Base-by-base conservation (phyloP, 768 basidiomycete species). In the Piloderma croceum region DNA sequence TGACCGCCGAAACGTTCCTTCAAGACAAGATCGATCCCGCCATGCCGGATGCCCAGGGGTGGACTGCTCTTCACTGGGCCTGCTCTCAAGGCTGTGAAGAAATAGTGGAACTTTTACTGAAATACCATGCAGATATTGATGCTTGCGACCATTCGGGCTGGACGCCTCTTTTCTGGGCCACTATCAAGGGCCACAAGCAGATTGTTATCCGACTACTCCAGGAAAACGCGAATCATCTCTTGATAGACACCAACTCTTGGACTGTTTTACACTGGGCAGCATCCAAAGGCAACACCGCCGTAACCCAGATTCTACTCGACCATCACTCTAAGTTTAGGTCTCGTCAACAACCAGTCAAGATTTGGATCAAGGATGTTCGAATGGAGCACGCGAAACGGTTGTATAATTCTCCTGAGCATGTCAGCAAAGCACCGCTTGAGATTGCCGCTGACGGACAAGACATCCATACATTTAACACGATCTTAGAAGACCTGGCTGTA, bases 51-150 rank as follows among this genome's bases (percentile, higher is more conserved):
- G 36, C 9, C 2, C 21, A 46, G 29, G 45, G 40, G 21, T 46
- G 45, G 45, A 46, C 45, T 34, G 34, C 45, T 24, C 45, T 46
- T 34, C 45, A 46, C 24, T 46, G 45, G 45, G 45, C 45, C 9
- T 42, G 45, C 40, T 46, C 37, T 37, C 40, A 33, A 23, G 15
- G 36, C 24, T 41, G 45, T 23, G 5, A 17, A 11, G 36, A 25
- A 17, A 36, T 46, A 32, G 39, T 39, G 4, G 36, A 46, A 32
- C 45, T 46, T n/a, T 24, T 46, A 12, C 40, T 46, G 13, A 24
- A 23, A 21, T 19, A 25, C 36, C 33, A 41, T 9, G 45, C 35
- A 37, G 31, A 35, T 24, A 3, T 46, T 29, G 23, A 46, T 42
- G 33, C 41, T 23, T 20, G 41, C 17, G 45, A 46, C 31, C 33